phyloP scores from a whole-genome alignment of 768 basidiomycete genomes.

The Rubroboletus satanas region DNA sequence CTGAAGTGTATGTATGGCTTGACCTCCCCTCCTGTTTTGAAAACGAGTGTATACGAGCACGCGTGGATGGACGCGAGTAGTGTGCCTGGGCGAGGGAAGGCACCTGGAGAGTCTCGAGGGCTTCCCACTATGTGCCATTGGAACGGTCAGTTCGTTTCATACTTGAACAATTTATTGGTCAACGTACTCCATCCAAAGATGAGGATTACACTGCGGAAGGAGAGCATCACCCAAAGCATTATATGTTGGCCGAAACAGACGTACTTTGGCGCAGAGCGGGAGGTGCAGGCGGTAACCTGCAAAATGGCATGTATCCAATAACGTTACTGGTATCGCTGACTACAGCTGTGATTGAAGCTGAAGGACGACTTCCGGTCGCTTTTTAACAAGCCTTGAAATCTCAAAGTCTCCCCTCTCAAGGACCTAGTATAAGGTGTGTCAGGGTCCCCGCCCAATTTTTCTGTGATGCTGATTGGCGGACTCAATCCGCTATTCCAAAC shows the following conservation, averaged over 20 bases:
- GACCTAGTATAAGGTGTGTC: no score
- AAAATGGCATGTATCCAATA: no score
- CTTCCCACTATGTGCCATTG: slow-evolving; percentile 16
- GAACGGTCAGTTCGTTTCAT: background rate
- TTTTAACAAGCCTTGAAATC: no score
- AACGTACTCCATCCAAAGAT: slow-evolving; percentile 30
- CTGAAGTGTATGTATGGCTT: background rate
- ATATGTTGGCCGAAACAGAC: background rate
- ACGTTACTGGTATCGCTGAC: no score
- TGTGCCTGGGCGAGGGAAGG: slow-evolving; percentile 3
- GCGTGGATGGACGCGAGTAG: slow-evolving; percentile 11
- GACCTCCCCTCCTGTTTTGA: slow-evolving; percentile 22
- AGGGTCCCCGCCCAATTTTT: no score
- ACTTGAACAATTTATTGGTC: background rate
- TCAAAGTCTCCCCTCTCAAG: no score
- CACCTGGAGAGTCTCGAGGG: slow-evolving; percentile 22
- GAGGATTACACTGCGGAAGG: slow-evolving; percentile 22
- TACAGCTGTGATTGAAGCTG: no score
- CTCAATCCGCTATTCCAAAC: no score
- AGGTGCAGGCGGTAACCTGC: no score
- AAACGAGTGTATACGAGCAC: slow-evolving; percentile 25
- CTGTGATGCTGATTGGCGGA: no score
- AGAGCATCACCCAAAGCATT: background rate
- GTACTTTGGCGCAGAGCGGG: slow-evolving; percentile 18
- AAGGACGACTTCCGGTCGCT: no score